Evolutionary conservation across 306 rosid species (phyloP).

Genomic region (Fragaria vesca): DNA sequence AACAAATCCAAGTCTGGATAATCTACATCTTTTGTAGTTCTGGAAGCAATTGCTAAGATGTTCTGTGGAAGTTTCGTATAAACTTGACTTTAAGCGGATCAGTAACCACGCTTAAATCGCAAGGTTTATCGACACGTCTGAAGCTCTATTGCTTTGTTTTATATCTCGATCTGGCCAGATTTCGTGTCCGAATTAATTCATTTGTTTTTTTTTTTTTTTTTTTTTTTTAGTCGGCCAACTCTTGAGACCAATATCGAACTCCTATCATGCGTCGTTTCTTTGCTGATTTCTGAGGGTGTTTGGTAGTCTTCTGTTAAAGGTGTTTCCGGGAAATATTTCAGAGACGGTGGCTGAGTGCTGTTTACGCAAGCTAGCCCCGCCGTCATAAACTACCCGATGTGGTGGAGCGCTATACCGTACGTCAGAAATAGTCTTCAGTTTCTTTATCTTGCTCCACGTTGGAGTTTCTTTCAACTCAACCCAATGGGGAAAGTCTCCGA

Average conservation of each 20-base stretch:
- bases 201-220: neutral
- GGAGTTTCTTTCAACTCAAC: no score
- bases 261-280: neutral
- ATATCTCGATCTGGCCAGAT: neutral
- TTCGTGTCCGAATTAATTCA: neutral
- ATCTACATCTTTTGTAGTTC: neutral
- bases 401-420: neutral
- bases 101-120: neutral
- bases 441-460: no score
- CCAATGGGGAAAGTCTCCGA: no score
- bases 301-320: neutral
- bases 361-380: no score
- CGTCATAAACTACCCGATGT: neutral
- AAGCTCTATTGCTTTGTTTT: neutral
- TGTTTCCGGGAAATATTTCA: neutral
- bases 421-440: no score
- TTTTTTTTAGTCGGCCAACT: neutral
- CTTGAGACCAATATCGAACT: neutral
- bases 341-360: no score
- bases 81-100: neutral
- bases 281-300: neutral
- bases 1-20: neutral
- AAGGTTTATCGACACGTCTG: neutral
- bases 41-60: neutral
- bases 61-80: neutral